Base-by-base conservation (phyloP, 1,284 basidiomycete genomes). In the Mycena citricolor region DNA sequence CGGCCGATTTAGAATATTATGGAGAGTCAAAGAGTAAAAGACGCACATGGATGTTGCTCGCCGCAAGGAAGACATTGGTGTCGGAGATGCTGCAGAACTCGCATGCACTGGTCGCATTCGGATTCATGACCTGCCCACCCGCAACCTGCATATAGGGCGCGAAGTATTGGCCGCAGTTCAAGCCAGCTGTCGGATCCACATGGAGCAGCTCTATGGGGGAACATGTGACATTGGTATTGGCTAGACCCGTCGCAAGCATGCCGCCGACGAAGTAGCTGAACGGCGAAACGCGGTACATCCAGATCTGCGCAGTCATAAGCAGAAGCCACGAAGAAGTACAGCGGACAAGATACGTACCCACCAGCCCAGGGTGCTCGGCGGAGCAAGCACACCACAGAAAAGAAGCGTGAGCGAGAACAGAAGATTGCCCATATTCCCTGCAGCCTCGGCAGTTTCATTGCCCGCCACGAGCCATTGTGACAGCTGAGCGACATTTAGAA, bases 271-370 rank as follows among this genome's bases (percentile, higher is more conserved):
- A 66, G 56, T 84, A 85, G 7, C 84, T 87, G 65, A 81, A 90
- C 0, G 89, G 89, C 2, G 86, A 86, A 5, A 87, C 63, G 37
- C 74, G 76, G 65, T 90, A 83, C 76, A 85, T 82, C 72, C 79
- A 82, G 12, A 49, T 25, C 39, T 44, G 23, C 29, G 24, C 16
- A 72, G 80, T 59, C 55, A 84, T 75, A 82, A 83, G 4, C 72
- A 75, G 26, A 83, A 57, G 32, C 81, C n/a, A n/a, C n/a, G 57
- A 83, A 81, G 0, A 74, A 71, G 64, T 82, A 81, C 34, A 83
- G 60, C 50, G 79, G 74, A 57, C 12, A 84, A 59, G n/a, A 71
- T 29, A 49, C 52, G 47, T 25, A 54, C 48, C 52, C 52, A 54
- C 52, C 52, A 54, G 19, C 52, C 52, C 17, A 54, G 46, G 6